Percentiles rank a stretch among this genome's conserved stretches.
Evolutionary conservation across 2,329 filamentous ascomycete genomes (phyloP).

Genomic region (Colletotrichum sp.): DNA sequence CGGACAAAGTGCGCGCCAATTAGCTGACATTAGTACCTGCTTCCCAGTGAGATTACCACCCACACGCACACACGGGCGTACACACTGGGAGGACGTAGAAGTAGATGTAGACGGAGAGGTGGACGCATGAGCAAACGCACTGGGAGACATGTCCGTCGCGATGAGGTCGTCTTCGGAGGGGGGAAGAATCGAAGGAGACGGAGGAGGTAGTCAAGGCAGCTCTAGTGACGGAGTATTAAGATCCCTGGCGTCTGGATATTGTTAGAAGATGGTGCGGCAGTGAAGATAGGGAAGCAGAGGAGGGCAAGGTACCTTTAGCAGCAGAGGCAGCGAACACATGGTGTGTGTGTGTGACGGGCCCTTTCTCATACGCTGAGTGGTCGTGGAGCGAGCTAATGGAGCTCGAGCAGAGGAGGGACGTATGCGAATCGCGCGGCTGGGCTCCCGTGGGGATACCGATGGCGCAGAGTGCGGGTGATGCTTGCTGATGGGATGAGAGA

Average conservation of each 20-base stretch:
- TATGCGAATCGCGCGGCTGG: background rate
- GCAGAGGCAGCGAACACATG: background rate
- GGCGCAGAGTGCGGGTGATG: background rate
- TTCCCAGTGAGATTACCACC: constrained; percentile 19
- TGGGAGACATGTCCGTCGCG: background rate
- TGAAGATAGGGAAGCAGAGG: background rate
- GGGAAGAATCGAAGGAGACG: background rate
- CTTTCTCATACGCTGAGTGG: background rate
- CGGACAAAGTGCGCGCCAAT: constrained; percentile 15
- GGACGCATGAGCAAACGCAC: background rate
- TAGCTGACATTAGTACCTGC: constrained; percentile 19
- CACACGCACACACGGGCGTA: background rate
- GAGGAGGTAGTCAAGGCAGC: background rate
- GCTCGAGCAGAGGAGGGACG: background rate
- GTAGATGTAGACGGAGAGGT: background rate
- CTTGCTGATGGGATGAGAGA: background rate
- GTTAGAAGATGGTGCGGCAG: background rate
- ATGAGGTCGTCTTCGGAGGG: background rate
- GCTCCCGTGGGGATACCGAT: background rate
- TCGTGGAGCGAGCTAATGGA: background rate
- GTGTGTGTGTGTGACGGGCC: background rate
- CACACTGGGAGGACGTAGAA: background rate
- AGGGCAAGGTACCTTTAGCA: background rate
- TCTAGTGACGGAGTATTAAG: background rate
- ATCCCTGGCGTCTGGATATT: background rate